These are phyloP conservation scores for Acanthamoeba culbertsoni DNA, from an alignment of 208 protist species.

Conservation along the genomic window DNA sequence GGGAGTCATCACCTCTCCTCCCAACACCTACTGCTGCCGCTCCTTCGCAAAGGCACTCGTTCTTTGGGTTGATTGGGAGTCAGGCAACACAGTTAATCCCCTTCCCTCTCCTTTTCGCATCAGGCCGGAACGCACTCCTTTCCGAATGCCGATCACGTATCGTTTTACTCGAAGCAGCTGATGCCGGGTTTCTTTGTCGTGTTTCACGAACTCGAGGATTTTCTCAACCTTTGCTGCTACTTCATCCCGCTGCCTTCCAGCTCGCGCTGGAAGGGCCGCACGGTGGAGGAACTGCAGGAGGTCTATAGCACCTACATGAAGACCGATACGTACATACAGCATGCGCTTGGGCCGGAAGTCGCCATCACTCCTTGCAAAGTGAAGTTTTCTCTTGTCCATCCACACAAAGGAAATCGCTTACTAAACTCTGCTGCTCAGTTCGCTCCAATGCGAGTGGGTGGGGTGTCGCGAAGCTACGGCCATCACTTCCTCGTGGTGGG, in stretches of 20 bases:
- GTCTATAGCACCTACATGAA: conserved; percentile 1
- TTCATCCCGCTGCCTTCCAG: conserved; percentile 40
- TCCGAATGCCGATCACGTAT: conserved; percentile 39
- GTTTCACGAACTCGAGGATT: conserved; percentile 59
- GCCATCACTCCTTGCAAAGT: conserved; percentile 58
- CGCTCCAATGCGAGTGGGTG: conserved; percentile 56
- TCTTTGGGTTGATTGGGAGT: background rate
- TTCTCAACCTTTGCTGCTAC: conserved; percentile 60
- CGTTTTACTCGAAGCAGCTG: conserved; percentile 27
- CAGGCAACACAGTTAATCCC: background rate
- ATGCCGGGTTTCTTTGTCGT: conserved; percentile 60
- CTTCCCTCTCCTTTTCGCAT: background rate
- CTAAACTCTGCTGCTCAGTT: background rate
- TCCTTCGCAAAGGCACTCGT: conserved; percentile 45
- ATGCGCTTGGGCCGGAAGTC: conserved; percentile 41
- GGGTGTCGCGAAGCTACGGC: conserved; percentile 21
- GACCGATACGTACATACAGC: conserved; percentile 28
- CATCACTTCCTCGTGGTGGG: conserved; percentile 52
- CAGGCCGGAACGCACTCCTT: conserved; percentile 57
- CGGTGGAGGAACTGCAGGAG: background rate
- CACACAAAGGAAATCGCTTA: background rate
- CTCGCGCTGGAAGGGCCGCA: background rate
- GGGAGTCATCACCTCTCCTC: conserved; percentile 30
- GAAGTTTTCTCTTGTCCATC: background rate
- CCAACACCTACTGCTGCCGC: conserved; percentile 50